Evolutionary conservation across 2,329 filamentous ascomycete species (phyloP), one percentile per base, ranked within the genome.

Genomic region (Trichoderma lentiforme): DNA sequence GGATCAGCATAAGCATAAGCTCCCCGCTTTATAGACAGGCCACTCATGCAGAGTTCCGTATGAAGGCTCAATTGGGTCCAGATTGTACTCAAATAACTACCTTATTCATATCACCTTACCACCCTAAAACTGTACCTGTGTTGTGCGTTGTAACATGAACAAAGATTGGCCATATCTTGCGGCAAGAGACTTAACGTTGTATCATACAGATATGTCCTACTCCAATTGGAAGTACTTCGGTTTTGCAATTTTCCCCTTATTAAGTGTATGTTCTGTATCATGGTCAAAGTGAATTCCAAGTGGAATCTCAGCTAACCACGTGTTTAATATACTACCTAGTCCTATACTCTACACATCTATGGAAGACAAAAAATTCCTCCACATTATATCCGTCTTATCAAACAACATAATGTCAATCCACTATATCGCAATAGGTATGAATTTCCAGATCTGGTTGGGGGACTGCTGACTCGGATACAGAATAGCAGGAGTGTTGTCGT

Each of bases 381-480:
- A 32, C 14, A 34, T 14, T 36, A 30, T 61, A 36, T 24, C 18
- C 21, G 21, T 30, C n/a, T 21, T 24, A 14, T 11, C 28, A 7
- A 12, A 34, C 9, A 24, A 8, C 6, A 32, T 21, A 6, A 15
- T 36, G 36, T 14, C 15, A 18, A 24, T 24, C 5, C 6, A 58
- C 51, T 53, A 61, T 47, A 57, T 57, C 2, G 18, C 30, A 53
- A 67, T 28, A n/a, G 36, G 26, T 15, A 60, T 61, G 18, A 71
- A 71, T 12, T 34, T 36, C 61, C 53, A 71, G 34, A 66, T 51
- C 56, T 71, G 70, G 34, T 71, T 67, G 34, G 28, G 11, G 12
- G 15, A 30, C 1, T 51, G n/a, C 6, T 62, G n/a, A 26, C 28
- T 47, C 18, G 61, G 53, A 47, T 67, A 71, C 56, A 71, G 39